Evolutionary conservation across 2,329 filamentous ascomycete species (phyloP), one percentile per base, ranked within the genome.

Genomic region (Fusarium humuli): DNA sequence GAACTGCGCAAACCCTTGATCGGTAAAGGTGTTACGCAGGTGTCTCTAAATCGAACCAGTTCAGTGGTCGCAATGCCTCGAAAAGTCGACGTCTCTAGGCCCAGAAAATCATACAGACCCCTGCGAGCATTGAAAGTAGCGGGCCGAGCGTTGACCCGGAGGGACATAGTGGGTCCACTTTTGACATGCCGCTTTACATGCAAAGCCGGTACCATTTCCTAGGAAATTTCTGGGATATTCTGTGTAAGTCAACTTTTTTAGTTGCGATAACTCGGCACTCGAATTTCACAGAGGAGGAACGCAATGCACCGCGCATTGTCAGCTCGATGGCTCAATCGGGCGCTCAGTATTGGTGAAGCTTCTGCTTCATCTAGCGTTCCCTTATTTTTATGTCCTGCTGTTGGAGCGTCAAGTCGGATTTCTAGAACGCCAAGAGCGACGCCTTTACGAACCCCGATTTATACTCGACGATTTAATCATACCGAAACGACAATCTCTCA

Each of bases 361-460:
- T 71, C 79, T 11, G 58, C 76, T 29, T 73, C 75, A 3, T 61
- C 80, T 29, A 81, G 84, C 46, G 74, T 86, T 37, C 84, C 85
- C 23, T 62, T 83, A 2, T 87, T 84, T 68, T 76, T 87, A 20
- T 87, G 84, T 72, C 85, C 85, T 40, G 79, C 81, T 6, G 69
- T 83, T 46, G 80, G 71, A 76, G 78, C 30, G 12, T 57, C 68
- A 37, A 68, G 45, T 64, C 68, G 60, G 20, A 59, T 53, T 44
- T 62, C 53, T 23, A 66, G 48, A 57, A 61, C 62, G 29, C 29
- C 66, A 32, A 54, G 54, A 46, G 60, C 54, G 16, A 41, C 59
- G 22, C 30, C 65, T 29, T 56, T 66, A 37, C 71, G 46, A 54
- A 61, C 61, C 9, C 30, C 65, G 18, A 41, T 76, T 20, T 58